Base-by-base conservation (phyloP, 2,329 filamentous ascomycete genomes). In the Exophiala sp. region DNA sequence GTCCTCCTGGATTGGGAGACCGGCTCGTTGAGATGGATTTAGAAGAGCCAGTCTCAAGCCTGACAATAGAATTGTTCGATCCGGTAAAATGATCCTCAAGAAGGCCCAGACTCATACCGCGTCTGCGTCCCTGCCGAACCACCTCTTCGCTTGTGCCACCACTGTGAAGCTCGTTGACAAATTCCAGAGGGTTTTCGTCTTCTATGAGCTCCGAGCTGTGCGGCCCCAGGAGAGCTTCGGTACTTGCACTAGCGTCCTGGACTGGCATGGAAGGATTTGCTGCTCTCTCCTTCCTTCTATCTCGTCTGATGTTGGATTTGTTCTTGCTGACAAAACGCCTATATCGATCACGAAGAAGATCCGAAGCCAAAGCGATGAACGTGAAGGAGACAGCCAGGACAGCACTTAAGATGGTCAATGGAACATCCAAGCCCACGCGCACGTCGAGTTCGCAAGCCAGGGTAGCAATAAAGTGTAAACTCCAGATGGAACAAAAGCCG, bases 401-500 rank as follows among this genome's bases (percentile, higher is more conserved):
- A 10, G 58, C 58, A 40, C 58, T 60, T n/a, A 65, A 43, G 10
- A 62, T 44, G 9, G 63, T 65, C 24, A 63, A 50, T 11, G 54
- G 43, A 16, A 62, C 55, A 45, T 65, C 53, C 19, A 65, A 47
- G 9, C 62, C 62, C 32, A 65, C 63, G 32, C 49, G 50, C 9
- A 65, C 41, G 55, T 65, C 63, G 10, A 65, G 55, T 40, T 64
- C 60, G 55, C 60, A 65, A 10, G 64, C 64, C 37, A 65, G 49
- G 62, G 65, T 65, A 18, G 64, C 64, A 13, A 65, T 63, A 41
- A 63, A 62, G 40, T 65, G 64, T 2, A 65, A 52, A 49, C 59
- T 59, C 63, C 64, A 65, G 32, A 65, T 63, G 5, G 60, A 63
- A 50, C 64, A 65, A 43, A 65, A 65, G 19, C 64, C 64, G 47